A percentile compares a stretch with the other conserved stretches of the same genome.
Evolutionary conservation across 768 basidiomycete genomes (phyloP).

Genomic region (Cyclocybe aegerita): DNA sequence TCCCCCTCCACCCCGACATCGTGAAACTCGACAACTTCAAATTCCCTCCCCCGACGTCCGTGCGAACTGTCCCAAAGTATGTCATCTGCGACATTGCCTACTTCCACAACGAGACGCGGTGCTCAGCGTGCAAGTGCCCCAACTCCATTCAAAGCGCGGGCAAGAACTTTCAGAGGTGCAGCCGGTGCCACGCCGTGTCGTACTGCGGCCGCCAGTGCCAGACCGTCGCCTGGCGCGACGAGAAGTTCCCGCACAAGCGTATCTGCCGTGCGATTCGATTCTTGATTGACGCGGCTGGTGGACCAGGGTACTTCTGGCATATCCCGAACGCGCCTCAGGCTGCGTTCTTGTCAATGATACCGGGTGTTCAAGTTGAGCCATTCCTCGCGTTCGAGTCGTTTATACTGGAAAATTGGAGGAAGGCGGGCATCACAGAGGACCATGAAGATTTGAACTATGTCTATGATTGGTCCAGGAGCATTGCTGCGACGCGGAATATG

Average conservation of each 20-base stretch:
- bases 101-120: slow-evolving; percentile 4
- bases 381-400: not conserved
- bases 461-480: not conserved
- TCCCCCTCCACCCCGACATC: slow-evolving; percentile 6
- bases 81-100: not conserved
- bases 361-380: not conserved
- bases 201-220: slow-evolving; percentile 13
- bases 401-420: not conserved
- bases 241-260: slow-evolving; percentile 10
- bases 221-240: slow-evolving; percentile 7
- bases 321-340: not conserved
- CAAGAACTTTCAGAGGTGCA: slow-evolving; percentile 8
- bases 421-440: not conserved
- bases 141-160: slow-evolving; percentile 5
- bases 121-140: slow-evolving; percentile 8
- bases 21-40: not conserved
- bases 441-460: not conserved
- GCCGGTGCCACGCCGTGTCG: slow-evolving; percentile 5
- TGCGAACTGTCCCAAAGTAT: not conserved
- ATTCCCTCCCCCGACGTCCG: slow-evolving; percentile 2
- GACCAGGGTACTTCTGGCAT: not conserved
- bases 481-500: not conserved
- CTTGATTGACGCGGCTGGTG: slow-evolving; percentile 2
- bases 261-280: slow-evolving; percentile 3
- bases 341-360: not conserved